Evolutionary conservation across 768 basidiomycete genomes (phyloP).

Genomic region (Gloeophyllum trabeum): DNA sequence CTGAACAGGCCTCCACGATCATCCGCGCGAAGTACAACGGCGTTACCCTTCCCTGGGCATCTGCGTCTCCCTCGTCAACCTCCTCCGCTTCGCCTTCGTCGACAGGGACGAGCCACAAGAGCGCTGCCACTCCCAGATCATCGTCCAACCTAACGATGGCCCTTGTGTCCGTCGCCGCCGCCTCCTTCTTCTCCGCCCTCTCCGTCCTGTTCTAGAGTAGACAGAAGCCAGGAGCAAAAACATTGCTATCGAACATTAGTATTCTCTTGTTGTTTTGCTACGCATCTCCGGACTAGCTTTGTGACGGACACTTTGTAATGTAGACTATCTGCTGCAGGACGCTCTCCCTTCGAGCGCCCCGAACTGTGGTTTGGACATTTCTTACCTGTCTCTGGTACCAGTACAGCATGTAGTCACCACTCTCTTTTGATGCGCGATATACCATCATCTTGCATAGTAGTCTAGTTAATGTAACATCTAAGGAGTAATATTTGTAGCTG

Average conservation of each 20-base stretch:
- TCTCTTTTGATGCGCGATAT: too few species aligned
- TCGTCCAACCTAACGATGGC: background rate
- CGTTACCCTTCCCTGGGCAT: slow-evolving; percentile 7
- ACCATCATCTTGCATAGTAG: too few species aligned
- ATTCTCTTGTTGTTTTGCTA: too few species aligned
- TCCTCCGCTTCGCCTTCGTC: slow-evolving; percentile 1
- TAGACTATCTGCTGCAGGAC: too few species aligned
- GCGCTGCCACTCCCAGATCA: background rate
- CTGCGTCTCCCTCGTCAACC: slow-evolving; percentile 5
- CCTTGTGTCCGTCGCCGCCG: background rate
- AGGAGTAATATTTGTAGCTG: too few species aligned
- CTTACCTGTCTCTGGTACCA: too few species aligned
- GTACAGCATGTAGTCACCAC: too few species aligned
- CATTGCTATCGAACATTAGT: background rate
- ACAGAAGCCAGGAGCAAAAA: background rate
- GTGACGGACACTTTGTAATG: too few species aligned
- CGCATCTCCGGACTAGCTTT: too few species aligned
- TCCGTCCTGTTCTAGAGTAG: background rate
- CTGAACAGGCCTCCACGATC: slow-evolving; percentile 34
- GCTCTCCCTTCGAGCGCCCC: too few species aligned
- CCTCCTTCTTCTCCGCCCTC: background rate
- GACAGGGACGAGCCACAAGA: background rate
- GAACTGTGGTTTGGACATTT: too few species aligned
- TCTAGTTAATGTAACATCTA: too few species aligned
- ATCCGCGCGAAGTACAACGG: slow-evolving; percentile 28